phyloP scores from a whole-genome alignment of 148 eudicot genomes.

The Cornus kousa region DNA sequence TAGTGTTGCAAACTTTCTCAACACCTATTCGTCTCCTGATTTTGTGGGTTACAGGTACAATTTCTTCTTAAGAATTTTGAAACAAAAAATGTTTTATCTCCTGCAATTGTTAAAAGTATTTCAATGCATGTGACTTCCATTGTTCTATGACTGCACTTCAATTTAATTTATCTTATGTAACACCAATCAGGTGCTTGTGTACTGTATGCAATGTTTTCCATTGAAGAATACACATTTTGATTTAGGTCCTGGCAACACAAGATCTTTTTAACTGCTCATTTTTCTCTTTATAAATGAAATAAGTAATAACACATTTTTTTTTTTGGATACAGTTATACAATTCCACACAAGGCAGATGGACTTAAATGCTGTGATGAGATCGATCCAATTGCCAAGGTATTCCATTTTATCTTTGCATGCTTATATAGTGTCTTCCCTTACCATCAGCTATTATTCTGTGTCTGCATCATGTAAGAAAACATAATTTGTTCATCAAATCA shows the following conservation, averaged over 20 bases:
- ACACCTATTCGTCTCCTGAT: constrained; percentile 65
- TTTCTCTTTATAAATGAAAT: background rate
- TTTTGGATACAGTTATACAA: constrained; percentile 44
- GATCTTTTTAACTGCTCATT: too few relatives aligned
- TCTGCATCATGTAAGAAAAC: background rate
- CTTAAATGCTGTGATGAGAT: constrained; percentile 56
- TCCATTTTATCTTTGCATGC: background rate
- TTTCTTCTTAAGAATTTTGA: background rate
- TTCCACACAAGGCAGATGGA: constrained; percentile 67
- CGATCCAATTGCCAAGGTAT: constrained; percentile 66
- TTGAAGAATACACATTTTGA: background rate
- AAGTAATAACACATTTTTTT: background rate
- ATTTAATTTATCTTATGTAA: too few relatives aligned
- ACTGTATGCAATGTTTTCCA: background rate
- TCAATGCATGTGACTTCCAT: background rate
- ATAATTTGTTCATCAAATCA: constrained; percentile 1
- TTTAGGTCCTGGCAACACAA: background rate
- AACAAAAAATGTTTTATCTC: background rate
- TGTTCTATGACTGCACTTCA: too few relatives aligned
- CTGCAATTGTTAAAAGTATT: background rate
- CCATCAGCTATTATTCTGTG: background rate
- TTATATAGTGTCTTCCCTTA: background rate
- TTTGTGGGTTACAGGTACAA: constrained; percentile 72
- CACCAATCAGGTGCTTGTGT: too few relatives aligned
- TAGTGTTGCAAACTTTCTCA: constrained; percentile 44